Conservation (phyloP, 2,329 filamentous ascomycete species). For the Colletotrichum liriopes region DNA sequence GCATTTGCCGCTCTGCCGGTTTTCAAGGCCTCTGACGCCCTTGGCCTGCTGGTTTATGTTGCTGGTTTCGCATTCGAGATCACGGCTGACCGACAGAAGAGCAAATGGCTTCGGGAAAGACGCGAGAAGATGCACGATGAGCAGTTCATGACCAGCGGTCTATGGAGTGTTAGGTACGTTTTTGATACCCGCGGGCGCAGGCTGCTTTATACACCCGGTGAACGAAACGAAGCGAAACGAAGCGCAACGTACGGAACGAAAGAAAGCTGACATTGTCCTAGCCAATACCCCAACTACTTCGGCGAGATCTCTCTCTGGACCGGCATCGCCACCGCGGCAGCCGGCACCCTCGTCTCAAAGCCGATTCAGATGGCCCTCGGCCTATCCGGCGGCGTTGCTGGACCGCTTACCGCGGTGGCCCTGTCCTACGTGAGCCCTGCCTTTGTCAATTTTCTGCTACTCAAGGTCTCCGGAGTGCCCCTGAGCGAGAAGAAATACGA, state of each 20-base stretch:
- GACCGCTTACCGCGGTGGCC: slow-evolving; percentile 50
- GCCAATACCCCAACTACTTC: slow-evolving; percentile 79
- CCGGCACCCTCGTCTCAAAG: slow-evolving; percentile 68
- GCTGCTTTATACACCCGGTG: background rate
- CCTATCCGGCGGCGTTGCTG: slow-evolving; percentile 59
- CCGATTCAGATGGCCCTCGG: slow-evolving; percentile 73
- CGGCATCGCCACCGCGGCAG: slow-evolving; percentile 73
- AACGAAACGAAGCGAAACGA: too few relatives aligned
- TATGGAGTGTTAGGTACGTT: slow-evolving; percentile 71
- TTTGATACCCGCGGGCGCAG: background rate
- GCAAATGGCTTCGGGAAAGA: slow-evolving; percentile 72
- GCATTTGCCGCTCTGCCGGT: slow-evolving; percentile 65
- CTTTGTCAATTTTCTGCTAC: slow-evolving; percentile 75
- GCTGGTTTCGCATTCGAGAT: slow-evolving; percentile 75
- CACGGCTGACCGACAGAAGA: slow-evolving; percentile 76
- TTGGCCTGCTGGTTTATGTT: slow-evolving; percentile 71
- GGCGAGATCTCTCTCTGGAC: slow-evolving; percentile 81
- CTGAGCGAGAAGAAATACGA: slow-evolving; percentile 80
- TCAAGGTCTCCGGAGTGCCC: slow-evolving; percentile 76
- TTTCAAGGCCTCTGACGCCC: slow-evolving; percentile 66
- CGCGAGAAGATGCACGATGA: slow-evolving; percentile 77
- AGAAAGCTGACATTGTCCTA: slow-evolving; percentile 38
- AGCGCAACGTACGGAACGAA: background rate
- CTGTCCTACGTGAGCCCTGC: slow-evolving; percentile 74
- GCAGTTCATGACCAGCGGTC: slow-evolving; percentile 74